Base-by-base conservation (phyloP, 805 yeast genomes). In the Deakozyma indianensis region DNA sequence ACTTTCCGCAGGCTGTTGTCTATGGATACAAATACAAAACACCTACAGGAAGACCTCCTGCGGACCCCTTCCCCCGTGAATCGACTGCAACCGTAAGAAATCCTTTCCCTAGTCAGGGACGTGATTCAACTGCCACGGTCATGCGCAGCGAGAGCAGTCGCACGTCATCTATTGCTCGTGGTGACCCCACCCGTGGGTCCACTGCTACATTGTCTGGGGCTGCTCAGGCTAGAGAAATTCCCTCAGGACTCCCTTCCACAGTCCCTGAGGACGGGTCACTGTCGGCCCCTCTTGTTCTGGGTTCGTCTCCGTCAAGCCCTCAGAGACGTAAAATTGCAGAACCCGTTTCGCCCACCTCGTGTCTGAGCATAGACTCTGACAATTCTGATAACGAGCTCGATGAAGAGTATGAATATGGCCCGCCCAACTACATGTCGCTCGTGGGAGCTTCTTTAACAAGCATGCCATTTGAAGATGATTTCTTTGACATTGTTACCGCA, bases 391-490 rank as follows among this genome's bases (percentile, higher is more conserved):
- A 7, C 14, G 7, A 9, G 2, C 15, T 16, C 16, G 50, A 47
- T 15, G 38, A 16, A 14, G 25, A 22, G 14, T 32, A 14, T n/a
- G 38, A 32, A 4, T 32, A 41, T 27, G 63, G 62, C 5, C 63
- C 63, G 1, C 43, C 56, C 1, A 59, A 59, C 47, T 59, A 53
- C 45, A 47, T 55, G 4, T 59, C 61, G 9, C 47, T 55, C 16
- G 46, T 50, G 22, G 61, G 63, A 27, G 50, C 51, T 28, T 46
- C 56, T 15, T 43, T 56, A 22, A 25, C 48, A 15, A 44, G 47
- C 22, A 47, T 60, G 40, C 63, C 63, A 21, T 59, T 58, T 42
- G 61, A 59, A 21, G 62, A 60, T 43, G 50, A 53, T 46, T 52
- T 50, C 41, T 59, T 59, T 41, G 61, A 58, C 41, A 48, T 58